These are phyloP conservation scores for Globisporangium heterothallicum DNA, from an alignment of 352 stramenopile species.

Conservation along the genomic window DNA sequence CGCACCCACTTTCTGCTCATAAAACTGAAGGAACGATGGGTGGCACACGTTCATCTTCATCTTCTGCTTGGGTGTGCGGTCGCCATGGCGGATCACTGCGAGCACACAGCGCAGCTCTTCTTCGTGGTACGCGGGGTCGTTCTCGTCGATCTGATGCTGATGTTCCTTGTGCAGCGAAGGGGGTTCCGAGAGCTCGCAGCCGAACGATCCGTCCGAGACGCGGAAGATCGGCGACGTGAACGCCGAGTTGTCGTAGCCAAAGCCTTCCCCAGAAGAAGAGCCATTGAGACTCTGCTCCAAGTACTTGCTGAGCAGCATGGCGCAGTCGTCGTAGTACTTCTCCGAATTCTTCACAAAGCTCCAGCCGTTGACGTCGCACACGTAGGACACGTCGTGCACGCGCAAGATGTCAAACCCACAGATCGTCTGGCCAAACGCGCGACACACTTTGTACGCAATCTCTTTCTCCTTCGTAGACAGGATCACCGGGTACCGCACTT, in stretches of 20 bases:
- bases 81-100: slow-evolving; percentile 98
- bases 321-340: slow-evolving; percentile 99
- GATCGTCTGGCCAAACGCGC: slow-evolving; percentile 88
- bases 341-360: slow-evolving; percentile 99
- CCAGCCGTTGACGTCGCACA: slow-evolving; percentile 99
- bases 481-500: slow-evolving; percentile 99
- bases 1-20: slow-evolving; percentile 43
- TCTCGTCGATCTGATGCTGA: slow-evolving; percentile 14
- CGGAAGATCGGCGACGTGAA: slow-evolving; percentile 67
- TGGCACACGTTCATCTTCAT: slow-evolving; percentile 95
- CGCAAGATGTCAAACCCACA: slow-evolving; percentile 99
- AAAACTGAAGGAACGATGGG: slow-evolving; percentile 85
- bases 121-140: slow-evolving; percentile 45
- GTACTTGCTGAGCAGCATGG: slow-evolving; percentile 88
- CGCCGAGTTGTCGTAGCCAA: slow-evolving; percentile 40
- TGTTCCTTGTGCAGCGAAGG: slow-evolving; percentile 24
- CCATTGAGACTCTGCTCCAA: slow-evolving; percentile 53
- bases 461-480: slow-evolving; percentile 98
- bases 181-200: slow-evolving; percentile 58
- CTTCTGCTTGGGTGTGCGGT: slow-evolving; percentile 99
- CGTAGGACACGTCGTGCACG: slow-evolving; percentile 89
- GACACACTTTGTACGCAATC: slow-evolving; percentile 90
- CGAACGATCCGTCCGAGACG: slow-evolving; percentile 34
- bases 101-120: slow-evolving; percentile 99
- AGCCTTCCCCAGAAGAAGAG: slow-evolving; percentile 26